phyloP scores from a whole-genome alignment of 768 basidiomycete genomes.

The Chalciporus chontae region DNA sequence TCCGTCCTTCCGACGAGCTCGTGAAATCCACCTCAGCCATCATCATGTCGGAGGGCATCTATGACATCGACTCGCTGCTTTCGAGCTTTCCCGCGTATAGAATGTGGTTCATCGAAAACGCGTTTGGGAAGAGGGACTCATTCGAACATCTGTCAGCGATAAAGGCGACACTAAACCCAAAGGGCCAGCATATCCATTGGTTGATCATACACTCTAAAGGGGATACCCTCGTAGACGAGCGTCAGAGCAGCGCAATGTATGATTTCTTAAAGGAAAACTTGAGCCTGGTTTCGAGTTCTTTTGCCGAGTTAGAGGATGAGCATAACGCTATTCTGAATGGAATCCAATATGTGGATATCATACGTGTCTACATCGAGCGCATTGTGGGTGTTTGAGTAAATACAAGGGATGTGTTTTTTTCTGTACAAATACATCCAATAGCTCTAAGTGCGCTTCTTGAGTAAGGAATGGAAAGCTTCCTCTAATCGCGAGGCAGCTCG shows the following conservation, averaged over 20 bases:
- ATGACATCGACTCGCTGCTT: slow-evolving; percentile 66
- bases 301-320: slow-evolving; percentile 41
- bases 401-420: no score
- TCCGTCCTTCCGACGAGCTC: slow-evolving; percentile 44
- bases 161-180: slow-evolving; percentile 36
- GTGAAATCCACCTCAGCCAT: slow-evolving; percentile 49
- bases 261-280: slow-evolving; percentile 41
- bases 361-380: slow-evolving; percentile 38
- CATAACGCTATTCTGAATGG: slow-evolving; percentile 53
- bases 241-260: slow-evolving; percentile 62
- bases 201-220: slow-evolving; percentile 70
- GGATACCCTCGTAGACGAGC: slow-evolving; percentile 62
- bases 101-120: slow-evolving; percentile 61
- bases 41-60: slow-evolving; percentile 73
- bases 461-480: slow-evolving; percentile 42
- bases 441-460: slow-evolving; percentile 9
- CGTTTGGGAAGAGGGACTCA: slow-evolving; percentile 52
- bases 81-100: slow-evolving; percentile 63
- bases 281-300: slow-evolving; percentile 31
- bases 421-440: no score
- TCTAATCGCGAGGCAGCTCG: slow-evolving; percentile 65
- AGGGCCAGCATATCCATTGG: slow-evolving; percentile 49
- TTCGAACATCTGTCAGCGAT: slow-evolving; percentile 50
- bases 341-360: slow-evolving; percentile 42
- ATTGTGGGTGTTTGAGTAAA: slow-evolving; percentile 1